Base-by-base conservation (phyloP, 305 asterid genomes). In the Fraxinus sp. region DNA sequence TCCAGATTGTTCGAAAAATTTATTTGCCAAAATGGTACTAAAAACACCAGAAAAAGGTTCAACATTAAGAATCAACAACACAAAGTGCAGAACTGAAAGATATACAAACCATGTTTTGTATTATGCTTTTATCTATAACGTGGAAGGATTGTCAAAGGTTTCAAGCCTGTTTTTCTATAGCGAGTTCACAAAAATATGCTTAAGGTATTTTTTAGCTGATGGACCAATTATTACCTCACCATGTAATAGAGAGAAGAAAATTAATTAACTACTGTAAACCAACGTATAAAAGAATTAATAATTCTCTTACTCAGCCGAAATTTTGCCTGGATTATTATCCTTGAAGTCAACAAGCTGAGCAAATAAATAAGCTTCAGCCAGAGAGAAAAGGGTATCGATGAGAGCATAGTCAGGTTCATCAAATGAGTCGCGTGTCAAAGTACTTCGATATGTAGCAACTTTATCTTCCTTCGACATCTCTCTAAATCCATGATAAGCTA, bases 261-360 rank as follows among this genome's bases (percentile, higher is more conserved):
- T 68, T 68, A 68, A 68, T 68, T 68, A 20, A 62, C 14, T 20
- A 28, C 37, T 5, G 8, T 26, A 11, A 33, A 68, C 35, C 37
- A 68, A 28, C 3, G 20, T 68, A 68, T 68, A 28, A 26, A 13
- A 68, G 74, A 68, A 30, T 10, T 68, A 33, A 59, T 30, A 52
- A 82, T 81, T 77, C 80, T 73, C 92, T 89, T 89, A 88, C 91
- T 88, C 91, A 71, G 81, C 70, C 20, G 85, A 87, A 82, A 89
- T 76, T 84, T 88, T 83, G 86, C 88, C 91, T 7, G 90, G 91
- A 86, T 89, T 86, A 28, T 88, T 86, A 83, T 89, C 92, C 87
- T 82, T 89, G 81, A 86, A 88, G 88, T 88, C 90, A 77, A 89
- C 91, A 46, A 89, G 89, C 78, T 89, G 92, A 78, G 91, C 91